Evolutionary conservation across 164 flowering plant species (phyloP).

Genomic region (Aristolochia californica): DNA sequence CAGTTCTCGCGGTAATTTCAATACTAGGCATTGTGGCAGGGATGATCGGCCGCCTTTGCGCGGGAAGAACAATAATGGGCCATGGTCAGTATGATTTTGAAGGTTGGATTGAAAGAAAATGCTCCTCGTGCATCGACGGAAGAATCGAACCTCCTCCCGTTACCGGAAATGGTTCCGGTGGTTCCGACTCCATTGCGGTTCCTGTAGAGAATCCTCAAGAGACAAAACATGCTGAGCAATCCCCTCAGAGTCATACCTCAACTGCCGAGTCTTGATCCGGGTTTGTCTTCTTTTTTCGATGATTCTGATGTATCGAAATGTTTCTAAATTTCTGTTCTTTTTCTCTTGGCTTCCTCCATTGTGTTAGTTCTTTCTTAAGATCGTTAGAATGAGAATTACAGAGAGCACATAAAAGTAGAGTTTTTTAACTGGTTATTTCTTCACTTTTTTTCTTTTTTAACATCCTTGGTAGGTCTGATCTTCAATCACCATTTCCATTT

Average conservation of each 20-base stretch:
- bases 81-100: slow-evolving; percentile 48
- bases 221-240: slow-evolving; percentile 15
- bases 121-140: slow-evolving; percentile 62
- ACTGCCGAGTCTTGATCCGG: slow-evolving; percentile 12
- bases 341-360: not conserved
- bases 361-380: not conserved
- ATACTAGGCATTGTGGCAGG: slow-evolving; percentile 52
- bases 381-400: not conserved
- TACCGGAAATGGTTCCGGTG: slow-evolving; percentile 6
- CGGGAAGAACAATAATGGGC: slow-evolving; percentile 61
- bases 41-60: slow-evolving; percentile 65
- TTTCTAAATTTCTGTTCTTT: not conserved
- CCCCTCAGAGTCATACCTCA: slow-evolving; percentile 6
- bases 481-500: no score
- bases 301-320: slow-evolving; percentile 3
- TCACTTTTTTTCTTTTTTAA: no score
- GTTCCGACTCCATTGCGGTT: slow-evolving; percentile 13
- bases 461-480: no score
- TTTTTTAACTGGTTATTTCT: no score
- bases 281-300: not conserved
- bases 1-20: slow-evolving; percentile 49
- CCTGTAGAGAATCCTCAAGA: slow-evolving; percentile 19
- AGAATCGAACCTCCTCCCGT: slow-evolving; percentile 19
- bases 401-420: not conserved
- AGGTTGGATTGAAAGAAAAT: slow-evolving; percentile 62